Evolutionary conservation across 169 alveolate species (phyloP).

Genomic region (Toxoplasma gondii): DNA sequence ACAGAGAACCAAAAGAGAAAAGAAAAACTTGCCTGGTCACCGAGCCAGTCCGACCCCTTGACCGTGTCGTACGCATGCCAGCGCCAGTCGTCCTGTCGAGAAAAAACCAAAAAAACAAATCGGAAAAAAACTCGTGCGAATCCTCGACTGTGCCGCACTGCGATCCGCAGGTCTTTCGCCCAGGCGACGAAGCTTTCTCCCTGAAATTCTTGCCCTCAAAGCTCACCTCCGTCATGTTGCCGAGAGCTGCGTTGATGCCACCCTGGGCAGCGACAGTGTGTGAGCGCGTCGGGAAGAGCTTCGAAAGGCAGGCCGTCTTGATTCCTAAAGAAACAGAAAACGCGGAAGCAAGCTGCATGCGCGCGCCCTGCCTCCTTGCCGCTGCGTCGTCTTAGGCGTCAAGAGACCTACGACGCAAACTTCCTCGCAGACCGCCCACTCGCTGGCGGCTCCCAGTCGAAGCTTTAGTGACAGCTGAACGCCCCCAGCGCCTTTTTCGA

Average conservation of each 20-base stretch:
- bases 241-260: slow-evolving; percentile 93
- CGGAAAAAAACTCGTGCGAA: not conserved
- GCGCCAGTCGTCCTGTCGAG: slow-evolving; percentile 96
- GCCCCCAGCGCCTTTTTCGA: too few relatives aligned
- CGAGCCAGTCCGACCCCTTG: slow-evolving; percentile 99
- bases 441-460: too few relatives aligned
- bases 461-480: too few relatives aligned
- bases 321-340: slow-evolving; percentile 74
- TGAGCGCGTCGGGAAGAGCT: slow-evolving; percentile 97
- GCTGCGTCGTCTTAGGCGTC: too few relatives aligned
- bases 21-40: slow-evolving; percentile 94
- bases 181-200: not conserved
- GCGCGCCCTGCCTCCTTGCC: too few relatives aligned
- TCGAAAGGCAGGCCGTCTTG: slow-evolving; percentile 93
- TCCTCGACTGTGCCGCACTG: not conserved
- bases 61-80: slow-evolving; percentile 99
- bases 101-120: not conserved
- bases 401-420: too few relatives aligned
- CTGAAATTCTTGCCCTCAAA: slow-evolving; percentile 75
- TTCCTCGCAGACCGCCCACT: too few relatives aligned
- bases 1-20: not conserved
- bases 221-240: slow-evolving; percentile 94
- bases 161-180: not conserved
- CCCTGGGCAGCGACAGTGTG: slow-evolving; percentile 99
- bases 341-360: not conserved